Conservation (phyloP, 164 flowering plant species). For the Tetracentron sinense region DNA sequence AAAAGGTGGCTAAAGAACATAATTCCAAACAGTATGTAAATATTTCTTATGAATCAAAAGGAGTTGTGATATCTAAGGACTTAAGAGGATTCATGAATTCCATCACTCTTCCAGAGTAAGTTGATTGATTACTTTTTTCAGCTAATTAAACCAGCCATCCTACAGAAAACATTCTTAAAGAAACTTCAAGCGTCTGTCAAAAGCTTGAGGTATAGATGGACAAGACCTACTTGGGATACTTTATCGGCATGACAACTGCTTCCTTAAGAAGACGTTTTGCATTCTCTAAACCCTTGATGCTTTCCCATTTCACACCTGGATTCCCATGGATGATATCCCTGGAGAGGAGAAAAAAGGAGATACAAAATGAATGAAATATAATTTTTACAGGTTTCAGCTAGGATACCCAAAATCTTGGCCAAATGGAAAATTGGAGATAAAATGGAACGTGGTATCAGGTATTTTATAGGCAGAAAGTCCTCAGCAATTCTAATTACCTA, state of each 20-base stretch:
- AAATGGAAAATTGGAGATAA: neutral
- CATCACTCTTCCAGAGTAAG: no score
- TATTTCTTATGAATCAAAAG: no score
- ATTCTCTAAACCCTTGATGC: slow-evolving; percentile 87
- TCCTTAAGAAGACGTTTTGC: slow-evolving; percentile 95
- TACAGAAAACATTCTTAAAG: no score
- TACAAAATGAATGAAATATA: neutral
- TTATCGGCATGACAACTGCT: slow-evolving; percentile 99
- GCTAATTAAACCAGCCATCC: no score
- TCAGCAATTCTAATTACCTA: slow-evolving; percentile 45
- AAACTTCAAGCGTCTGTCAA: no score
- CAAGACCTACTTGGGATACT: slow-evolving; percentile 90
- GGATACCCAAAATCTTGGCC: neutral
- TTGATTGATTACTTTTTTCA: no score
- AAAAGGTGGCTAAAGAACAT: no score
- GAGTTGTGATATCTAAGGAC: no score
- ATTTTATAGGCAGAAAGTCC: neutral
- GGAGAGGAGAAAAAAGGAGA: slow-evolving; percentile 15
- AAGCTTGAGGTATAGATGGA: no score
- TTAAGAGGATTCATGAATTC: no score
- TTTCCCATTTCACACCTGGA: slow-evolving; percentile 98
- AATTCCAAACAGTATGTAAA: no score
- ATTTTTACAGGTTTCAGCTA: neutral
- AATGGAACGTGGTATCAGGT: no score
- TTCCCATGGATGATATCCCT: slow-evolving; percentile 95